Percentiles rank a stretch among this genome's conserved stretches.
Evolutionary conservation across 23 red algal species (phyloP).

Genomic region (Gracilaria domingensis): DNA sequence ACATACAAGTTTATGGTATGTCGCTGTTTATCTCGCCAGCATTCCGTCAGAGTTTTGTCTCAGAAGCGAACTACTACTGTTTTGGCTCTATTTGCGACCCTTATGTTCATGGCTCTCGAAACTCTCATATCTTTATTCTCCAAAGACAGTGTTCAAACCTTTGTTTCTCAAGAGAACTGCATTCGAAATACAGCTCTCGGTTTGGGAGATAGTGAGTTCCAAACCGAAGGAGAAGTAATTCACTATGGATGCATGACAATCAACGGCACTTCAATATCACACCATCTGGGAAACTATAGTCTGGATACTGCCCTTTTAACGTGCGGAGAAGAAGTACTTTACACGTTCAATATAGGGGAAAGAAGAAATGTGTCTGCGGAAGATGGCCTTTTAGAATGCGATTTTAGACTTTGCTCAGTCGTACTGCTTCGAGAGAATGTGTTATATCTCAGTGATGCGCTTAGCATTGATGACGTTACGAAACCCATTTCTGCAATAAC

Average conservation of each 20-base stretch:
- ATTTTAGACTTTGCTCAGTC: neutral
- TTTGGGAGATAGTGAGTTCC: neutral
- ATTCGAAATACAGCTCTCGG: neutral
- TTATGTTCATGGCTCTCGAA: conserved; percentile 13
- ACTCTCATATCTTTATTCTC: neutral
- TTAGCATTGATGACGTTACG: neutral
- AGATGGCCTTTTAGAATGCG: neutral
- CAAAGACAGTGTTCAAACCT: neutral
- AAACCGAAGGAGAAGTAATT: neutral
- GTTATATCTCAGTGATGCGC: neutral
- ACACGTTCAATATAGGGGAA: neutral
- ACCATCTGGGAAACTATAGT: conserved; percentile 22
- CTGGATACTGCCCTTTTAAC: neutral
- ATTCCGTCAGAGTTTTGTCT: neutral
- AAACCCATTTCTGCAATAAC: neutral
- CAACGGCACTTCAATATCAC: neutral
- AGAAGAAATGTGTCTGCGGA: neutral
- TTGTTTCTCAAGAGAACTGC: neutral
- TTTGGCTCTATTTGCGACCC: neutral
- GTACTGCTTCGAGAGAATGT: neutral
- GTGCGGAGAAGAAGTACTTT: neutral
- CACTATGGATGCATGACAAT: conserved; percentile 4
- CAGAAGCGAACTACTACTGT: neutral
- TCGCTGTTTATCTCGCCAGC: neutral
- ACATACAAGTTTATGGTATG: neutral